These are phyloP conservation scores for Casuarina cunninghamiana DNA, from an alignment of 306 rosid genomes.

Conservation along the genomic window DNA sequence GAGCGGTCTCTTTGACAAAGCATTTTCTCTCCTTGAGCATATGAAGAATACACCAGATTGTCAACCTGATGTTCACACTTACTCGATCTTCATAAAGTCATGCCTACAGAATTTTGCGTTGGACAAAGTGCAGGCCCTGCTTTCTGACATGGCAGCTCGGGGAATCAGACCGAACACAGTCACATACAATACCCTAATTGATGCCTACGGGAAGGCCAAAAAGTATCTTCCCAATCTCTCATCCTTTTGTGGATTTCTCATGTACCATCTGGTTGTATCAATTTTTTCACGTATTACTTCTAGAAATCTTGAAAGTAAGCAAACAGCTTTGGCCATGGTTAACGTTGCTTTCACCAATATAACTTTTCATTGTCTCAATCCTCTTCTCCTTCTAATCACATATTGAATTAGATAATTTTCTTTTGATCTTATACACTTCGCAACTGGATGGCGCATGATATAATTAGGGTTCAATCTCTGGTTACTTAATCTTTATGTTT, in stretches of 20 bases:
- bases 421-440: constrained; percentile 13
- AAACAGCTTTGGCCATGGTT: constrained; percentile 5
- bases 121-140: constrained; percentile 70
- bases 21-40: constrained; percentile 72
- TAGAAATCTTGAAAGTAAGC: constrained; percentile 9
- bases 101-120: constrained; percentile 72
- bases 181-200: constrained; percentile 83
- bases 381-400: constrained; percentile 14
- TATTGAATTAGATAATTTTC: constrained; percentile 3
- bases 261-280: constrained; percentile 33
- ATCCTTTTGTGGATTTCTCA: constrained; percentile 18
- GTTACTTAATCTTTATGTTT: constrained; percentile 29
- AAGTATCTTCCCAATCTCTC: constrained; percentile 46
- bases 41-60: constrained; percentile 74
- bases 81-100: constrained; percentile 84
- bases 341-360: constrained; percentile 1
- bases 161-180: constrained; percentile 81
- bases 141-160: constrained; percentile 68
- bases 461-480: constrained; percentile 15
- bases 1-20: constrained; percentile 76
- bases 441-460: constrained; percentile 38
- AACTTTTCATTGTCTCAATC: neutral
- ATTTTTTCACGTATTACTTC: neutral
- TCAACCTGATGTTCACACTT: constrained; percentile 88
- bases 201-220: constrained; percentile 89